Evolutionary conservation across 2,329 filamentous ascomycete species (phyloP), one percentile per base, ranked within the genome.

Genomic region (Alternaria sp.): DNA sequence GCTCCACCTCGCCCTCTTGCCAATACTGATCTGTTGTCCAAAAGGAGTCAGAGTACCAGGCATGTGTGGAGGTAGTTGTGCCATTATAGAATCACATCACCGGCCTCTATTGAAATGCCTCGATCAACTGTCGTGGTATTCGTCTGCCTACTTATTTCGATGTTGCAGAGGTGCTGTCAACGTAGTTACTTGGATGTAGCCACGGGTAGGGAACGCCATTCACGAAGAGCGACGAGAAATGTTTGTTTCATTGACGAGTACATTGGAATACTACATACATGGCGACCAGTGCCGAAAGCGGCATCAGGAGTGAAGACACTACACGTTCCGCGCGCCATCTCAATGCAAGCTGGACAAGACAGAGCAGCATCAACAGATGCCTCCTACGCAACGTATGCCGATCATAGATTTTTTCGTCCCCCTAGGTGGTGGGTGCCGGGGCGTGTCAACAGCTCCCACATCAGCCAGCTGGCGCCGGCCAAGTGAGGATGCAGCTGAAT

Each of bases 401-500:
- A 78, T 82, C 80, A 81, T 80, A 76, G 74, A 64, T 64, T 73
- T 62, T 78, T 74, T 76, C 78, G 76, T 75, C 79, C 75, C 78
- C 73, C 75, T 77, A 76, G 78, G 79, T 81, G 80, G 80, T 81
- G 76, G 66, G 64, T 76, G 75, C 77, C 78, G 73, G 79, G 74
- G 76, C 79, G 80, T 79, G 61, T 80, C 80, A 81, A 72, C 80
- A 81, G 70, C 80, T 78, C 80, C 80, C 80, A 78, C 79, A 66
- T 77, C 75, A 57, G 39, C 72, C 81, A 80, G 78, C 76, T 72
- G 78, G 80, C 78, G 80, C 72, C 63, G 77, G 72, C 66, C 78
- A 78, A 80, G 80, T 84, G 80, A 85, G 83, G 75, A 81, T 88
- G 78, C 57, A 71, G 76, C 80, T 84, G 82, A 75, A 78, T 75